phyloP scores from a whole-genome alignment of 225 moss, liverwort and hornwort species.

The Physcomitrellopsis africana region DNA sequence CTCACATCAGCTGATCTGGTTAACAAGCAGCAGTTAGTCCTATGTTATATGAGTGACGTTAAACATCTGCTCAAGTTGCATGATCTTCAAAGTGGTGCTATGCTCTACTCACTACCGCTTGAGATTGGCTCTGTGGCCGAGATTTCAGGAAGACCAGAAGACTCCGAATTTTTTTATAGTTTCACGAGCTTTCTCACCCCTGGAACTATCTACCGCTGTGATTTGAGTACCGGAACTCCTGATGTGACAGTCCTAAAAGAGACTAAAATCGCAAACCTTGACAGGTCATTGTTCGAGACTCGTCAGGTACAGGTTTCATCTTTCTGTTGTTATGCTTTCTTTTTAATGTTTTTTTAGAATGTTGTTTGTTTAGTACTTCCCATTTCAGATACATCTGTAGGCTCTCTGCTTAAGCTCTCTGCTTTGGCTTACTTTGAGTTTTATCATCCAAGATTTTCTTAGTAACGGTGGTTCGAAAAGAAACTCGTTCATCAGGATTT shows the following conservation, averaged over 20 bases:
- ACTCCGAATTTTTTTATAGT: slow-evolving; percentile 65
- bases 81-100: slow-evolving; percentile 61
- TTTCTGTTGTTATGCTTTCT: neutral
- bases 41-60: slow-evolving; percentile 87
- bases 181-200: slow-evolving; percentile 86
- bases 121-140: slow-evolving; percentile 77
- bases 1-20: slow-evolving; percentile 70
- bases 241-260: slow-evolving; percentile 61
- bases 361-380: neutral
- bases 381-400: slow-evolving; percentile 13
- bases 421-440: neutral
- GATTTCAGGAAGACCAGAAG: slow-evolving; percentile 60
- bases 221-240: slow-evolving; percentile 48
- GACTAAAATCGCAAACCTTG: slow-evolving; percentile 54
- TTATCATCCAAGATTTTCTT: neutral
- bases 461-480: neutral
- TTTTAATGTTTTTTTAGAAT: neutral
- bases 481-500: neutral
- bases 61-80: slow-evolving; percentile 77
- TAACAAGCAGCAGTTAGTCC: slow-evolving; percentile 57
- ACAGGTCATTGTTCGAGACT: slow-evolving; percentile 70
- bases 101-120: slow-evolving; percentile 63
- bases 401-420: neutral
- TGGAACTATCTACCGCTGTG: slow-evolving; percentile 70
- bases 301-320: slow-evolving; percentile 53